Base-by-base conservation (phyloP, 2,329 filamentous ascomycete genomes). In the Aspergillus neoniger region DNA sequence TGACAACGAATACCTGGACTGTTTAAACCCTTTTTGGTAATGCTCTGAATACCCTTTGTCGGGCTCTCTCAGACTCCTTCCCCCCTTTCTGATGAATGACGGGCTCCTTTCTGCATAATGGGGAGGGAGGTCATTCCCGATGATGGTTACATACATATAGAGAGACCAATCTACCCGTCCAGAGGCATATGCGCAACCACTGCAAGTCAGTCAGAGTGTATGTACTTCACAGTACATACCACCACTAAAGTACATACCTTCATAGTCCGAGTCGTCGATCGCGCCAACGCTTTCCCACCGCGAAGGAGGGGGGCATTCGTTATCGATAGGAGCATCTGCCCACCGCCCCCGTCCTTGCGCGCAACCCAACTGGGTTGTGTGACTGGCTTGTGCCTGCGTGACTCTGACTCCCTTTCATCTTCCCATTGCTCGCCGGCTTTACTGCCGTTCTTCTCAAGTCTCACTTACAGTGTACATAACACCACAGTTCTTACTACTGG, bases 321-420 rank as follows among this genome's bases (percentile, higher is more conserved):
- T 69, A 71, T 72, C 70, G 70, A 74, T 74, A 74, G 70, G 70
- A 62, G 50, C 52, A 49, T 55, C 54, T 43, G 49, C 39, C 59
- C 59, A 62, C 63, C 58, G 28, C 63, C 59, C 55, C 51, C 38
- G 56, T 55, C 58, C 48, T 49, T 55, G 58, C 38, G 47, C 32
- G 52, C 36, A 48, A 49, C 32, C 55, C 55, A 12, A 50, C 47
- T 51, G 23, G 41, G 53, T 32, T 32, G 52, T 63, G 57, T 66
- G 62, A 70, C 63, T 69, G 65, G 67, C 65, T 61, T 67, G 69
- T 70, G 63, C 69, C 69, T 70, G 69, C 69, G 69, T 70, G 68
- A 67, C 65, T 64, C 25, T 28, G 25, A 28, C 25, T 28, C 25
- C 55, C 49, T 25, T 59, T 38, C 36, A 59, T 50, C 21, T 10